A percentile compares a stretch with the other conserved stretches of the same genome.
Evolutionary conservation across 2,329 filamentous ascomycete genomes (phyloP).

Genomic region (Cercospora citrullina): DNA sequence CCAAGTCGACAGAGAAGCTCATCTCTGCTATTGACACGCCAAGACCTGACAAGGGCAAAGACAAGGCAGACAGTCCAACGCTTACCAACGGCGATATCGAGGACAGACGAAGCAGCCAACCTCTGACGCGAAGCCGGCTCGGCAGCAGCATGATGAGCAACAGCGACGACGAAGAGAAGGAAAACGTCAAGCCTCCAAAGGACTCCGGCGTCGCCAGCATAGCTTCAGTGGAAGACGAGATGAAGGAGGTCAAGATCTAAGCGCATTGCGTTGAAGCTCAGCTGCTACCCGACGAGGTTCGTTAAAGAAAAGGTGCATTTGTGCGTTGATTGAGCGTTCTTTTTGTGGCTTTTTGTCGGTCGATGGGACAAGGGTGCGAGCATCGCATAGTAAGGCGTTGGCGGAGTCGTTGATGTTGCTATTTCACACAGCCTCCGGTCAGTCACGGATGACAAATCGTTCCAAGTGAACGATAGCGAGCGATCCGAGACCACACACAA

Average conservation of each 20-base stretch:
- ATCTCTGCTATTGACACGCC: constrained; percentile 40
- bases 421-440: background rate
- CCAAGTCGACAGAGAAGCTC: constrained; percentile 32
- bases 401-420: constrained; percentile 3
- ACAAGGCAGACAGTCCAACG: constrained; percentile 39
- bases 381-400: constrained; percentile 23
- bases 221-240: constrained; percentile 38
- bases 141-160: constrained; percentile 28
- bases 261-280: background rate
- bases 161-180: constrained; percentile 26
- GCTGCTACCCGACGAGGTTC: background rate
- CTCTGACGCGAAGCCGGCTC: constrained; percentile 26
- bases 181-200: constrained; percentile 19
- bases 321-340: constrained; percentile 16
- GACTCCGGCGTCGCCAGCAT: constrained; percentile 26
- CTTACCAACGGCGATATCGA: constrained; percentile 25
- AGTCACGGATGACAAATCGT: background rate
- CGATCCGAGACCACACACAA: background rate
- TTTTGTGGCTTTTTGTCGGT: constrained; percentile 10
- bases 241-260: constrained; percentile 52
- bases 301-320: constrained; percentile 7
- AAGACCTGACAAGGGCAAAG: constrained; percentile 28
- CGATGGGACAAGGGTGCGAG: constrained; percentile 6
- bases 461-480: background rate
- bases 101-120: constrained; percentile 21